Evolutionary conservation across 129 eudicot genomes (phyloP).

Genomic region (Pittosporum tobira): DNA sequence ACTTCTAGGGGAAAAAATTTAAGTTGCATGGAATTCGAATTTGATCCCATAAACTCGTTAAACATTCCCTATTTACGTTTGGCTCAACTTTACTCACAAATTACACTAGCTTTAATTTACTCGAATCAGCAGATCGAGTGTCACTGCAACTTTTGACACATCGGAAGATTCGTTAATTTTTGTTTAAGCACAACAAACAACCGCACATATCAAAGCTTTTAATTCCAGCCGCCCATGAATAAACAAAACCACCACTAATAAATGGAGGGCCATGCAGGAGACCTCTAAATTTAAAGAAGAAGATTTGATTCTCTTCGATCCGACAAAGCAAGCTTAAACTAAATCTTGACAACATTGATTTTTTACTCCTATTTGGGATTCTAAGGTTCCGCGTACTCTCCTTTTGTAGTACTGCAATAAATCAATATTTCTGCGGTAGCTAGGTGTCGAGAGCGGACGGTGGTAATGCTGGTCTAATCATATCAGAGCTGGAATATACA

Average conservation of each 20-base stretch:
- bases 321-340: neutral
- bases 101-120: no score
- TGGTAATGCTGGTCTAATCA: neutral
- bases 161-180: neutral
- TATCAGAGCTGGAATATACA: neutral
- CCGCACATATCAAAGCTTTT: constrained; percentile 3
- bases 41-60: no score
- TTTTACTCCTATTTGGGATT: neutral
- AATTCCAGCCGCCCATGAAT: constrained; percentile 2
- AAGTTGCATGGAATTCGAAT: no score
- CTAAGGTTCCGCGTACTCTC: neutral
- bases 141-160: neutral
- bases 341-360: neutral
- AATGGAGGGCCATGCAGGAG: constrained; percentile 13
- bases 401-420: no score
- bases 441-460: neutral
- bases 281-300: neutral
- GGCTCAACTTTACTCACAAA: no score
- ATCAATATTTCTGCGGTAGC: neutral
- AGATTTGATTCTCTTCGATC: constrained; percentile 6
- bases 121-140: neutral
- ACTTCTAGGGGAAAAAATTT: no score
- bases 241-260: neutral
- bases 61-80: no score
- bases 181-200: neutral